phyloP scores from a whole-genome alignment of 2,329 filamentous ascomycete species.

The Pleomassaria siparia region DNA sequence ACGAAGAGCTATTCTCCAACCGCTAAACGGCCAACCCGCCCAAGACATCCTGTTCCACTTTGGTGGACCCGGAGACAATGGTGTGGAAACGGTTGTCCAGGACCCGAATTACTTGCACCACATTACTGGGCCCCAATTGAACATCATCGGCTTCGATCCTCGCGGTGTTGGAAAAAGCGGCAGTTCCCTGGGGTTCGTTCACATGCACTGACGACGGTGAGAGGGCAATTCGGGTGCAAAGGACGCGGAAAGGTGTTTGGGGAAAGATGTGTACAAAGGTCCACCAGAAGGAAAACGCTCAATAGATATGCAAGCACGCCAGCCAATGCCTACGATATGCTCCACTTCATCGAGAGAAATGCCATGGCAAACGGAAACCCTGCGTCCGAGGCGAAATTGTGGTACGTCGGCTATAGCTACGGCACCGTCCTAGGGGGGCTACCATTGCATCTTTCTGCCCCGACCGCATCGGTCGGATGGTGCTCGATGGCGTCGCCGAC shows the following conservation, averaged over 20 bases:
- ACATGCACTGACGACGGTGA: no score
- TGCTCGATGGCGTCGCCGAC: slow-evolving; percentile 48
- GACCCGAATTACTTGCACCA: neutral
- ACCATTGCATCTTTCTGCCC: slow-evolving; percentile 52
- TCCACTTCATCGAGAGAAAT: slow-evolving; percentile 25
- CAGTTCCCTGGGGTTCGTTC: no score
- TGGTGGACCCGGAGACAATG: slow-evolving; percentile 49
- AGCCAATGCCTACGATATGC: slow-evolving; percentile 34
- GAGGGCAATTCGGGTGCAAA: no score
- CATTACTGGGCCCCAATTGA: slow-evolving; percentile 31
- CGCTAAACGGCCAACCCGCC: slow-evolving; percentile 42
- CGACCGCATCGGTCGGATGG: slow-evolving; percentile 43
- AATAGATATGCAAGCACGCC: slow-evolving; percentile 32
- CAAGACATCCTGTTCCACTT: slow-evolving; percentile 44
- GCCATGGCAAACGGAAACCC: slow-evolving; percentile 17
- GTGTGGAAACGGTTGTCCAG: slow-evolving; percentile 25
- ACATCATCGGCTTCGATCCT: slow-evolving; percentile 45
- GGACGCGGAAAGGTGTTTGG: slow-evolving; percentile 11
- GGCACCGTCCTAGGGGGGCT: slow-evolving; percentile 49
- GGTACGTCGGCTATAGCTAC: slow-evolving; percentile 48
- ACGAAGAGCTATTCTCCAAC: no score
- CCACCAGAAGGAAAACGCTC: slow-evolving; percentile 22
- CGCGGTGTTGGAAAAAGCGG: slow-evolving; percentile 42
- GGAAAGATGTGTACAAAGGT: slow-evolving; percentile 23
- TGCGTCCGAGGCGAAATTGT: slow-evolving; percentile 34